Base-by-base conservation (phyloP, 805 yeast species). In the Schwanniomyces yamadae region DNA sequence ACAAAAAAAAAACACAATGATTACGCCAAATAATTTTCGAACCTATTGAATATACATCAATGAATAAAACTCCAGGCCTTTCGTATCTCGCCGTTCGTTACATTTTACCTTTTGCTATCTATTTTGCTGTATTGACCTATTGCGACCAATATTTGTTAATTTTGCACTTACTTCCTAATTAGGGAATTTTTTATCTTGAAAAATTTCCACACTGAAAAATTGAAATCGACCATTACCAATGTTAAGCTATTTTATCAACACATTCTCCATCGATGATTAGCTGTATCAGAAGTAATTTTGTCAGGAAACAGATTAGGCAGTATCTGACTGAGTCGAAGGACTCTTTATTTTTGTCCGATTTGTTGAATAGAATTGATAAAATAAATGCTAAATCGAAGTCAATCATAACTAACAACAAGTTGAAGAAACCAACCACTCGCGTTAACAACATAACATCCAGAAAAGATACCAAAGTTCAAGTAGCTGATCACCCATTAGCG, bases 321-420 rank as follows among this genome's bases (percentile, higher is more conserved):
- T 30, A 29, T 34, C 26, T 34, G 36, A 31, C 33, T 14, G 33
- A 31, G 29, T 15, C 38, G 15, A 31, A 40, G 28, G 44, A 45
- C 14, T 34, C 50, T 1, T 37, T 44, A 22, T 62, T 62, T 33
- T 53, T 66, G 43, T 54, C 66, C n/a, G 59, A 55, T 24, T 51
- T 66, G 40, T 59, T 66, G 51, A 55, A 55, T 30, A 53, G 69
- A 45, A 59, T 66, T 37, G 70, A 66, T 35, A 37, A 37, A 21
- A 59, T 61, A 41, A 59, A 57, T 24, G 36, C 50, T 36, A 49
- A 36, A 29, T 15, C 35, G 16, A 33, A n/a, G 15, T 12, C 36
- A 30, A 29, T 29, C 23, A 30, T 24, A 29, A 17, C 5, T 11
- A 27, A 19, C 15, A 28, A 28, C 11, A 30, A 28, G 23, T 12